phyloP scores from a whole-genome alignment of 2,329 filamentous ascomycete genomes.

The Didymella keratinophila region DNA sequence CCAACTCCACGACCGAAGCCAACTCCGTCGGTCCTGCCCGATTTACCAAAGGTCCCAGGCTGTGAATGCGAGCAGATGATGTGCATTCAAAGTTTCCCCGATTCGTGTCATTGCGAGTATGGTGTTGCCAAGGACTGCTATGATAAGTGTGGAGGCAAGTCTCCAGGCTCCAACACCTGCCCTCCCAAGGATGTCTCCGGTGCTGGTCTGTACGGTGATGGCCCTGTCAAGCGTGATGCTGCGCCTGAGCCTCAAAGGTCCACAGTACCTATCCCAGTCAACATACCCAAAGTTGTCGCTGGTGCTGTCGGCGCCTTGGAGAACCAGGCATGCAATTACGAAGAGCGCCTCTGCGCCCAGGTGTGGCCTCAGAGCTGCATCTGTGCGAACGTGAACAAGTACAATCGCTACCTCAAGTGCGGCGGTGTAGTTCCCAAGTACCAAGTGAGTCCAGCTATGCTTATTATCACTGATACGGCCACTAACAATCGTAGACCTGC shows the following conservation, averaged over 20 bases:
- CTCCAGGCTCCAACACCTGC: constrained; percentile 27
- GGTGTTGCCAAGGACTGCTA: constrained; percentile 32
- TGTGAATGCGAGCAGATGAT: constrained; percentile 29
- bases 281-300: background rate
- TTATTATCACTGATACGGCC: background rate
- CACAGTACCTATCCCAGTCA: background rate
- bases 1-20: background rate
- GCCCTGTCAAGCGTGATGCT: constrained; percentile 10
- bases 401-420: constrained; percentile 35
- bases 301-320: background rate
- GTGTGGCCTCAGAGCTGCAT: constrained; percentile 41
- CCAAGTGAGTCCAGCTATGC: constrained; percentile 10
- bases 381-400: constrained; percentile 36
- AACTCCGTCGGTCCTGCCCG: background rate
- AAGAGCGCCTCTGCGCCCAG: constrained; percentile 29
- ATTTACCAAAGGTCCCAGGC: constrained; percentile 9
- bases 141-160: constrained; percentile 39
- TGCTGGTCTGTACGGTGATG: background rate
- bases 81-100: constrained; percentile 37
- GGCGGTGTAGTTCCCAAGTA: constrained; percentile 30
- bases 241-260: constrained; percentile 6
- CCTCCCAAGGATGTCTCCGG: background rate
- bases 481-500: background rate
- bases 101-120: constrained; percentile 43
- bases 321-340: constrained; percentile 31